A percentile compares a stretch with the other conserved stretches of the same genome.
phyloP scores from a whole-genome alignment of 2,329 filamentous ascomycete species.

The Colletotrichum kahawae region DNA sequence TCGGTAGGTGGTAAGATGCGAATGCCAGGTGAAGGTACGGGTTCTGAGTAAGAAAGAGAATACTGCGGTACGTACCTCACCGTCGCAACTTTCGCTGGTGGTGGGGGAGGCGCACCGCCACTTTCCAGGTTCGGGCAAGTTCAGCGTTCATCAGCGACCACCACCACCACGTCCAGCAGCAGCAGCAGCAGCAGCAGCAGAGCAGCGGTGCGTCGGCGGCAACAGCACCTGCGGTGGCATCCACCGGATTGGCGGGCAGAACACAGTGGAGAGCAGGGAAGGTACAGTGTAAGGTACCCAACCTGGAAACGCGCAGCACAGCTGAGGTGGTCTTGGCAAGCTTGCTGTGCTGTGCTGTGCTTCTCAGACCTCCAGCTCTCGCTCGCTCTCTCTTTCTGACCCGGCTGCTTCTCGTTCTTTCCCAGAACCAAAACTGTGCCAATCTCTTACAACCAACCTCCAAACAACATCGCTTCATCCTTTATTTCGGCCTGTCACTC shows the following conservation, averaged over 20 bases:
- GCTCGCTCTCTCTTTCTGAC: not conserved
- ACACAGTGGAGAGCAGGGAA: not conserved
- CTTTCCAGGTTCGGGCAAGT: not conserved
- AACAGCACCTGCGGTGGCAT: not conserved
- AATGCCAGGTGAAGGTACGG: not conserved
- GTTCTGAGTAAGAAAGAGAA: not conserved
- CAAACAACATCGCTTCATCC: not conserved
- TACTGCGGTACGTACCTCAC: too few species aligned
- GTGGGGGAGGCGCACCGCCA: constrained; percentile 11
- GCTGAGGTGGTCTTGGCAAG: constrained; percentile 5
- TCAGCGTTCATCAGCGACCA: not conserved
- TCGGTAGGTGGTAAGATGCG: not conserved
- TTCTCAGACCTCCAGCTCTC: not conserved
- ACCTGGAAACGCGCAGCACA: not conserved
- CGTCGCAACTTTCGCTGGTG: not conserved
- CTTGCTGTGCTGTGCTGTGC: not conserved
- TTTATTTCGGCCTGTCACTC: not conserved
- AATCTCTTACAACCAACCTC: not conserved
- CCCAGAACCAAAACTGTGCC: not conserved
- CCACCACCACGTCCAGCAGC: not conserved
- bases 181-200: not conserved
- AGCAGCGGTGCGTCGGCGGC: not conserved
- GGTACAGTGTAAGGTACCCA: not conserved
- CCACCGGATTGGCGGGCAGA: not conserved
- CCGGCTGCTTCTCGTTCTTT: not conserved